Conservation (phyloP, 1,284 basidiomycete species). For the Veloboletus limbatus region DNA sequence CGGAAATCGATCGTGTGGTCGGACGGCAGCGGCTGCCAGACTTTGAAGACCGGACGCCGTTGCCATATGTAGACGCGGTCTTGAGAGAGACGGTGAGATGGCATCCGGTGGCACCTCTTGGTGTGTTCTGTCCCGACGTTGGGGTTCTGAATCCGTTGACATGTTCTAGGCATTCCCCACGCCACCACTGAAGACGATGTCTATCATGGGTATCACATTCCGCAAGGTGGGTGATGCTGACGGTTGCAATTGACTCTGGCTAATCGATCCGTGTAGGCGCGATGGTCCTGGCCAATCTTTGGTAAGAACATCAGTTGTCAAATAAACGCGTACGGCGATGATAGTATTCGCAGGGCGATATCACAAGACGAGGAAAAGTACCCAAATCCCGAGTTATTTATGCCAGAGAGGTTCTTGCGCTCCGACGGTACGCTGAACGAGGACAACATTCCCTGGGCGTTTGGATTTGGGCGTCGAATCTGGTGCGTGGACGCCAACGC, state of each 20-base stretch:
- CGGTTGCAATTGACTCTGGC: not conserved
- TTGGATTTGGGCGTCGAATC: slow-evolving; percentile 28
- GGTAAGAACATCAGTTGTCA: slow-evolving; percentile 6
- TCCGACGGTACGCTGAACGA: slow-evolving; percentile 18
- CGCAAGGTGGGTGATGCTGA: slow-evolving; percentile 11
- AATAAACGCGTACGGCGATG: not conserved
- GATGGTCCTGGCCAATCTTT: slow-evolving; percentile 17
- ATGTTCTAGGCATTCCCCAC: slow-evolving; percentile 16
- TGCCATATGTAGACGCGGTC: slow-evolving; percentile 40
- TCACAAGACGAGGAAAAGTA: slow-evolving; percentile 21
- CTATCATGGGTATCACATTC: slow-evolving; percentile 24
- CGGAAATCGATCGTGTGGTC: slow-evolving; percentile 39
- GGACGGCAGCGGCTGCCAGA: slow-evolving; percentile 39
- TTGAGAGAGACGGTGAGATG: slow-evolving; percentile 38
- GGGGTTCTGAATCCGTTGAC: not conserved
- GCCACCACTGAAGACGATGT: slow-evolving; percentile 19
- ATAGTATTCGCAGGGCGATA: slow-evolving; percentile 21
- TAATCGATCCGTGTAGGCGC: slow-evolving; percentile 5
- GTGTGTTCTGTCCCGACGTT: slow-evolving; percentile 8
- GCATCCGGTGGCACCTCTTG: slow-evolving; percentile 17
- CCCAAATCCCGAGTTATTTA: slow-evolving; percentile 18
- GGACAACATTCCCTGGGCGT: slow-evolving; percentile 14
- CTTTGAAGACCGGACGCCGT: slow-evolving; percentile 35
- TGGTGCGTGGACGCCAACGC: slow-evolving; percentile 11
- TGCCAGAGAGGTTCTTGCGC: slow-evolving; percentile 24